Conservation (phyloP, 495 filamentous ascomycete genomes). For the Antarctomyces pellizariae region DNA sequence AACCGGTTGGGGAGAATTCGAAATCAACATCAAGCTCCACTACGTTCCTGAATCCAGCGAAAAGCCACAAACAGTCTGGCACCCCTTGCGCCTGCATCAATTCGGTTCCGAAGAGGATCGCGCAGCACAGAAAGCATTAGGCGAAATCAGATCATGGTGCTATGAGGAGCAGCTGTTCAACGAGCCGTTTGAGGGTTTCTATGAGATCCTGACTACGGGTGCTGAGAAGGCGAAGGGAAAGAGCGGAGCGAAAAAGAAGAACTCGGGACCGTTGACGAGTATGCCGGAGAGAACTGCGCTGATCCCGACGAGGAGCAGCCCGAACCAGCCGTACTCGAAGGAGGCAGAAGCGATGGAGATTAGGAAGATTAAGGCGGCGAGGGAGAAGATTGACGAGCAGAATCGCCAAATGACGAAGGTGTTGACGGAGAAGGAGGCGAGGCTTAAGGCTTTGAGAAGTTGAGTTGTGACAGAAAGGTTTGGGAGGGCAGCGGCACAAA, state of each 20-base stretch:
- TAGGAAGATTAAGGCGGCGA: conserved; percentile 46
- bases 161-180: conserved; percentile 92
- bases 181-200: conserved; percentile 79
- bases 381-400: conserved; percentile 41
- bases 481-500: too few relatives aligned
- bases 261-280: conserved; percentile 19
- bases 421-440: conserved; percentile 34
- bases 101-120: conserved; percentile 65
- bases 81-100: conserved; percentile 74
- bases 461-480: conserved; percentile 2
- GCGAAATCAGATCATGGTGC: conserved; percentile 45
- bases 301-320: conserved; percentile 38
- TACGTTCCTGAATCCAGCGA: conserved; percentile 68
- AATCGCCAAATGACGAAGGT: conserved; percentile 36
- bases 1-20: conserved; percentile 96
- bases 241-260: conserved; percentile 21
- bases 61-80: conserved; percentile 79
- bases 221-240: conserved; percentile 20
- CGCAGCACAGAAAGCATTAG: conserved; percentile 31
- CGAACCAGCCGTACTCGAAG: conserved; percentile 46
- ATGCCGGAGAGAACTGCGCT: conserved; percentile 39
- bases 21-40: conserved; percentile 79
- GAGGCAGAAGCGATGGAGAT: conserved; percentile 52
- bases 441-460: conserved; percentile 19
- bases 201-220: conserved; percentile 53